These are phyloP conservation scores for Calycina herbarum DNA, from an alignment of 2,329 filamentous ascomycete genomes.

Conservation along the genomic window DNA sequence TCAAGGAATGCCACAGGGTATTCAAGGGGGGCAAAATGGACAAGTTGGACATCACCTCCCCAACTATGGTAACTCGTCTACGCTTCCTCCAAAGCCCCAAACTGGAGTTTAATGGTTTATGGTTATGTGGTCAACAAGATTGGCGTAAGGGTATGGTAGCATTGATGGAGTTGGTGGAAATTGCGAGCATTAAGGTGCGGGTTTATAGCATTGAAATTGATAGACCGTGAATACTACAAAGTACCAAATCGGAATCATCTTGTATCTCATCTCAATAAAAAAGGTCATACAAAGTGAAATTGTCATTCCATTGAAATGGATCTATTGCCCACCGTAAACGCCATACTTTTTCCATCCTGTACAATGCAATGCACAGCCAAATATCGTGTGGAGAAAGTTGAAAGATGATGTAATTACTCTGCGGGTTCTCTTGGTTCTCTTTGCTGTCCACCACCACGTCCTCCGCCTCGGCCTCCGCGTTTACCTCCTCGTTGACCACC, in stretches of 20 bases:
- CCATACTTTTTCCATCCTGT: conserved; percentile 40
- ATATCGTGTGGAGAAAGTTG: conserved; percentile 33
- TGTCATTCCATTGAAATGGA: conserved; percentile 34
- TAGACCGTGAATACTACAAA: conserved; percentile 35
- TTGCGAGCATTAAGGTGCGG: conserved; percentile 33
- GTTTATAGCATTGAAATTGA: conserved; percentile 34
- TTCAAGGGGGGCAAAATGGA: conserved; percentile 29
- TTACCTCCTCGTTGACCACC: conserved; percentile 47
- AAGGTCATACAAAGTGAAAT: conserved; percentile 19
- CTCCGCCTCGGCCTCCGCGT: conserved; percentile 51
- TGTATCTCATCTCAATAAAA: conserved; percentile 3
- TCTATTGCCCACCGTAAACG: conserved; percentile 48
- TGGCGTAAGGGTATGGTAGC: conserved; percentile 38
- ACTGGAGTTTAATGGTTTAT: conserved; percentile 39
- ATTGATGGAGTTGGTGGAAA: conserved; percentile 39
- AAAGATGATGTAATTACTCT: conserved; percentile 41
- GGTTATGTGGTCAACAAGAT: conserved; percentile 32
- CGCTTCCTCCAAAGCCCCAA: conserved; percentile 55
- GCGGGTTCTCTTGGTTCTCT: conserved; percentile 52
- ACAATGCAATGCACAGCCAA: conserved; percentile 33
- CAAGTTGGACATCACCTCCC: conserved; percentile 49
- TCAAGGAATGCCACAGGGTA: conserved; percentile 26
- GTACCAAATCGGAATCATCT: conserved; percentile 12
- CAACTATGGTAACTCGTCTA: conserved; percentile 56
- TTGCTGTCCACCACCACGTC: conserved; percentile 48